Evolutionary conservation across 208 protist species (phyloP), one percentile per base, ranked within the genome.

Genomic region (Leptomonas seymouri): DNA sequence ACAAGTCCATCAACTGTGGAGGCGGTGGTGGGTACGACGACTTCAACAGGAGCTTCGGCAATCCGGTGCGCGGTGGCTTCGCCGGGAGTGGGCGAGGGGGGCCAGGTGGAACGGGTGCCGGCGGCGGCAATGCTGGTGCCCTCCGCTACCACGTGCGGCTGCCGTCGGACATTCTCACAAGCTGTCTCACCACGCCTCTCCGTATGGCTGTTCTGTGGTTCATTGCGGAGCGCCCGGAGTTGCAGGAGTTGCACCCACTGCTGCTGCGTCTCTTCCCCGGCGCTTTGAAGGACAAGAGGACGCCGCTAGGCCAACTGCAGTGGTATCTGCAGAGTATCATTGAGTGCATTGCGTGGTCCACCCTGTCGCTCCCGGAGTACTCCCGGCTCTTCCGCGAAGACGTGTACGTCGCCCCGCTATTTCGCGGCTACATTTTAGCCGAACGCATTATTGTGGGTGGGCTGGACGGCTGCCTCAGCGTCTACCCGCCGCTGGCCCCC

Each of bases 291-390:
- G 93, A 99, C 66, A 95, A 97, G 64, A 93, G 97, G 54, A 99
- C 98, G 5, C 91, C 94, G 41, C 75, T 99, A 9, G 98, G 98
- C 1, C 98, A 99, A 55, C 84, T 99, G 25, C 99, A 99, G 78
- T 99, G 98, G 98, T 99, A 99, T 58, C 99, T 99, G 67, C 99
- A 98, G 9, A 97, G 97, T 18, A 91, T 99, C 44, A 99, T 97
- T 0, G 99, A 99, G 78, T 98, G 97, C 25, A 99, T 99, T 59
- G 98, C 98, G 23, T 99, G 98, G 98, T 98, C 93, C 42, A 86
- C 96, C 5, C 74, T 99, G 18, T 89, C 93, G 16, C 80, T 89
- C 21, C 25, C 82, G 20, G 72, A 86, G 18, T 97, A 93, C 78
- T 84, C 86, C 14, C 82, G 84, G 41, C 74, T 97, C 56, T 97